Evolutionary conservation across 805 yeast species (phyloP), one percentile per base, ranked within the genome.

Genomic region (Lipomyces oligophaga): DNA sequence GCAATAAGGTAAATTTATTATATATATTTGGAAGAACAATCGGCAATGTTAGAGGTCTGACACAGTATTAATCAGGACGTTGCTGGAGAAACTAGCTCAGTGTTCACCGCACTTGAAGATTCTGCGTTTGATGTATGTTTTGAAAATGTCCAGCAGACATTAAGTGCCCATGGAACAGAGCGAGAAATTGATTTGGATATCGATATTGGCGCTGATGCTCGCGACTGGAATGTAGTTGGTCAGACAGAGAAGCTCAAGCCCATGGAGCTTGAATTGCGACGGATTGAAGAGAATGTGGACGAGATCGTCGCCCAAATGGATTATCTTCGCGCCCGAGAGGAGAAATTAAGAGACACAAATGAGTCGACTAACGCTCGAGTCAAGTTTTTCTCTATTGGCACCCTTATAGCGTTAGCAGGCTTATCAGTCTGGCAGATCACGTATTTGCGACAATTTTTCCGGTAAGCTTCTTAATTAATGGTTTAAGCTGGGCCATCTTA

Each of bases 181-280:
- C 81, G 97, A 67, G 82, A 82, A 43, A 72, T 93, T 59, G 96
- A 88, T 62, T 72, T 93, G 61, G 97, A 89, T 55, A 82, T 93
- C 49, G 97, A 93, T 67, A 81, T 88, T 53, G 98, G 98, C 35
- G 85, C 97, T 41, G 85, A 88, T 60, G 98, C 97, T 34, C 83
- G 97, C 68, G 97, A 93, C 70, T 93, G 97, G 97, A 87, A 88
- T 64, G 86, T 88, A 20, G 73, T 89, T 54, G 96, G 89, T 72
- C 89, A 95, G 38, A 78, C 84, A 36, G 97, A 93, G 67, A 86
- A 87, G 65, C 80, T 93, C 66, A 85, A 84, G 69, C 97, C 98
- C 3, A 79, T 83, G 41, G 98, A 93, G 69, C 81, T 89, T 46
- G 94, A 86, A 60, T 75, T 93, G 65, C 83, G 93, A 67, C 81